These are phyloP conservation scores for Hysterangium stoloniferum DNA, from an alignment of 768 basidiomycete species.

Conservation along the genomic window DNA sequence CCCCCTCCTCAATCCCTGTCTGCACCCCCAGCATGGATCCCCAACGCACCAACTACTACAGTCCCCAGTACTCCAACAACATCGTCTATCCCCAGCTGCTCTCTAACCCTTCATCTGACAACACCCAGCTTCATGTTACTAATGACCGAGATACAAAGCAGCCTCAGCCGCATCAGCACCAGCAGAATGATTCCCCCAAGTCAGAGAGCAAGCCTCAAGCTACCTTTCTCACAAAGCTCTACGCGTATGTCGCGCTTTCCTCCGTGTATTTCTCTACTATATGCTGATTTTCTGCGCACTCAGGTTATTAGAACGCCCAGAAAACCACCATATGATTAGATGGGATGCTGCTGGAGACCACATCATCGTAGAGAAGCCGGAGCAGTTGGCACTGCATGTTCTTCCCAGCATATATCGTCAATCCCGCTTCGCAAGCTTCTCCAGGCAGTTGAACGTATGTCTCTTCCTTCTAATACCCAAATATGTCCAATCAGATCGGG, in stretches of 20 bases:
- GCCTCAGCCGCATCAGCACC: constrained; percentile 35
- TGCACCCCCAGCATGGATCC: constrained; percentile 14
- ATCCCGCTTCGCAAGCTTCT: constrained; percentile 95
- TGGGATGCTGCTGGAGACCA: constrained; percentile 92
- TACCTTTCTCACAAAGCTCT: constrained; percentile 95
- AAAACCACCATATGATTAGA: constrained; percentile 95
- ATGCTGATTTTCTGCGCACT: constrained; percentile 12
- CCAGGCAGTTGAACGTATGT: constrained; percentile 90
- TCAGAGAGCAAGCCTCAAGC: constrained; percentile 78
- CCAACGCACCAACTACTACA: constrained; percentile 15
- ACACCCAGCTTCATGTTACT: background rate
- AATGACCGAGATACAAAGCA: constrained; percentile 25
- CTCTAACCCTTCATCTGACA: constrained; percentile 3
- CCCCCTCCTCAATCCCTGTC: constrained; percentile 24
- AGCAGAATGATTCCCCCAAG: constrained; percentile 44
- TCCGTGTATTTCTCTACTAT: background rate
- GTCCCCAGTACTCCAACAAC: constrained; percentile 27
- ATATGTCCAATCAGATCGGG: constrained; percentile 7
- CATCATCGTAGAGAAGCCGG: constrained; percentile 91
- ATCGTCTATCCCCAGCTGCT: constrained; percentile 25
- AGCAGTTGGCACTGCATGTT: constrained; percentile 89
- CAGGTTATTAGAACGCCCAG: constrained; percentile 82
- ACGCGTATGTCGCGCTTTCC: constrained; percentile 54
- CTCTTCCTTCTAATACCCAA: constrained; percentile 11
- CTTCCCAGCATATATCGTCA: constrained; percentile 92